Evolutionary conservation across 805 yeast species (phyloP), one percentile per base, ranked within the genome.

Genomic region (Yarrowia bubula): DNA sequence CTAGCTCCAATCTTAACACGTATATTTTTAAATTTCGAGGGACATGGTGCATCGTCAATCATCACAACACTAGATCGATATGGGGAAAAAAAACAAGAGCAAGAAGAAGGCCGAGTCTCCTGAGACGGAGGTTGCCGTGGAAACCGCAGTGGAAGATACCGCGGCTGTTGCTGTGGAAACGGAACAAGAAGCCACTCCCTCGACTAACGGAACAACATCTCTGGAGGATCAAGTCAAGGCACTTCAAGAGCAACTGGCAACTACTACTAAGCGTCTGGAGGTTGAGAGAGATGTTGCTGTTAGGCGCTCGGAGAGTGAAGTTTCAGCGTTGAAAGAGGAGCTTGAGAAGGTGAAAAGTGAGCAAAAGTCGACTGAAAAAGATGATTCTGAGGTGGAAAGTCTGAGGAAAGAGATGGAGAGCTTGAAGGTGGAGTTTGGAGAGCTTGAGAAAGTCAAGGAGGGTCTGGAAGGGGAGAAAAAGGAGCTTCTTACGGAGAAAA

Each of bases 141-240:
- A 2, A 89, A 88, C 69, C 76, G 89, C 17, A 90, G 77, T 76
- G 4, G 79, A 83, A 14, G 64, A 31, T 43, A 32, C 48, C 37
- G 1, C n/a, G 13, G 37, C 57, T 14, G 42, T 14, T 15, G 14
- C 43, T 18, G 43, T 32, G 18, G 58, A 51, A 11, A 18, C 42
- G 10, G 43, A 14, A 10, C 3, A 33, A 14, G 18, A 9, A 3
- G n/a, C n/a, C n/a, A 17, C 44, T 6, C n/a, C n/a, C n/a, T 10
- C 44, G 11, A 48, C 58, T 18, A 51, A 51, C 35, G 58, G 58
- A 7, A n/a, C 31, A 7, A n/a, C 31, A 13, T 48, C 55, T 1
- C n/a, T 48, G 11, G 41, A 48, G 31, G 41, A 48, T 11, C 41
- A 48, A 31, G 41, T 48, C 17, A 17, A 17, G 15, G 41, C 58